Evolutionary conservation across 345 rosid species (phyloP), one percentile per base, ranked within the genome.

Genomic region (Psidium friedrichsthalianum): DNA sequence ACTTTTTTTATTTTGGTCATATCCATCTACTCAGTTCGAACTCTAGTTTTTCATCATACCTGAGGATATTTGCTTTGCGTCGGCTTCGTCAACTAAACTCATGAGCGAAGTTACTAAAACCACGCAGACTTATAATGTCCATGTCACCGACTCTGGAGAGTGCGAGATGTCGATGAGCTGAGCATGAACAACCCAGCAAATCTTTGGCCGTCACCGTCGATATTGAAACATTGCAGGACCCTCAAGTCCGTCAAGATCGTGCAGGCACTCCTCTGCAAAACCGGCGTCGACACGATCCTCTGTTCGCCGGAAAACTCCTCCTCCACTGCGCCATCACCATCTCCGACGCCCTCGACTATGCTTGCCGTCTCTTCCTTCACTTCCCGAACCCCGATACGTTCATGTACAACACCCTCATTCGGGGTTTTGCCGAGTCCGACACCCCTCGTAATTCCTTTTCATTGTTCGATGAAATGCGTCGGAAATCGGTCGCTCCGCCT

Each of bases 331-430:
- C 92, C 3, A 32, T 91, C 82, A 61, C 92, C 5, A 86, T 92
- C 84, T 86, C 92, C 42, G 85, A 82, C 58, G 88, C 92, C 82
- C 88, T 94, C 56, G 89, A 85, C 36, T 90, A 95, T 82, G 95
- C 95, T 85, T 84, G 64, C 24, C 83, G 90, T 64, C 88, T 95
- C 83, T 88, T 95, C 82, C 86, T 87, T 90, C 83, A 88, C 85
- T 88, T 89, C 58, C 93, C 87, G 6, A 74, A 86, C 25, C 96
- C 96, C 1, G 96, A 95, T 87, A 89, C 89, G 10, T 93, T 95
- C 92, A 93, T 95, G 96, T 93, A 90, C 93, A 95, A 95, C 85
- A 88, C 94, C 29, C 90, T 95, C 57, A 91, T 94, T 57, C 91
- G 98, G 42, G 98, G 94, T 29, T 90, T 92, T 56, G 89, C 91